Evolutionary conservation across 2,329 filamentous ascomycete genomes (phyloP), one percentile per base, ranked within the genome.

Genomic region (Botrytis sinoallii): DNA sequence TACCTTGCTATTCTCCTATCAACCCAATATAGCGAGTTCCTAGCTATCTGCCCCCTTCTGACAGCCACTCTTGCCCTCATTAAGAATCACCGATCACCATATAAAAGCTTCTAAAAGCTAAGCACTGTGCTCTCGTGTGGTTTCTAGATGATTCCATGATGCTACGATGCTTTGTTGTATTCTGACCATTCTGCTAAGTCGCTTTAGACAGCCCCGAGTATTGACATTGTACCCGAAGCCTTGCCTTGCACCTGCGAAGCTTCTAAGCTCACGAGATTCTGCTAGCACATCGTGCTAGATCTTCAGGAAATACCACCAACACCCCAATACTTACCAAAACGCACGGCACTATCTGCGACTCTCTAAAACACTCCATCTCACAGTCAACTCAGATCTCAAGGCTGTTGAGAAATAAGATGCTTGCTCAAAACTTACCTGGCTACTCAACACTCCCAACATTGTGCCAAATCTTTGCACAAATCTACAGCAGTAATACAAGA

Each of bases 41-140:
- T 3, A 7, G 5, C 5, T 14, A n/a, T 29, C 20, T n/a, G 4
- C 0, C 8, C 2, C 0, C 12, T 4, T 3, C 8, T n/a, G 4
- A 2, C 3, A 18, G 5, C 6, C 16, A 7, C 3, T n/a, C 2
- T 18, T 6, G 16, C 1, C 32, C 25, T n/a, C 7, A n/a, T 38
- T 3, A 1, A 29, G 7, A 35, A 1, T 40, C 12, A 14, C 8
- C 20, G 8, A 29, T 0, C 16, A 12, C 25, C 25, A 1, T 5
- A n/a, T 3, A 7, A 40, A 4, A 52, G 16, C 6, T 5, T 55
- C 14, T 12, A 14, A 40, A 14, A 29, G 32, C 35, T 14, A 7
- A 20, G 16, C 35, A 1, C 9, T 29, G 4, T 40, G 46, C 16
- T 67, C 0, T 1, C 8, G 40, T 2, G 29, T 4, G 35, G 16